These are phyloP conservation scores for Hansfordia pulvinata DNA, from an alignment of 2,329 filamentous ascomycete genomes.

Conservation along the genomic window DNA sequence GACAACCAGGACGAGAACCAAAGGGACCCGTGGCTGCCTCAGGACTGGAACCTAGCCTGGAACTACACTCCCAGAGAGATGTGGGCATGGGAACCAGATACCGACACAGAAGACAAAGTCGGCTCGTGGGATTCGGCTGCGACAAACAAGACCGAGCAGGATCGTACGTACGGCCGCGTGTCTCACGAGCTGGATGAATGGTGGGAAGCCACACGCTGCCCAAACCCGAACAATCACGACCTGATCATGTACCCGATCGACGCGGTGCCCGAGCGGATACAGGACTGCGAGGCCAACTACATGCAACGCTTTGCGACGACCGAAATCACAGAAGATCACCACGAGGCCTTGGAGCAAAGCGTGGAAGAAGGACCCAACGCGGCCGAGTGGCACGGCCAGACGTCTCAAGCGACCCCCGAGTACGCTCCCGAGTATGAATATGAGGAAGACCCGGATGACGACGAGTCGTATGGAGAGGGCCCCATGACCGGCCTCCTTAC, in stretches of 20 bases:
- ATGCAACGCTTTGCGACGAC: conserved; percentile 37
- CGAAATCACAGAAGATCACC: conserved; percentile 19
- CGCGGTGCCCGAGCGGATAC: conserved; percentile 40
- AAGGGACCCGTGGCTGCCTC: conserved; percentile 31
- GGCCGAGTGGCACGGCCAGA: conserved; percentile 22
- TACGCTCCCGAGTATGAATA: conserved; percentile 33
- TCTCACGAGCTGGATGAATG: conserved; percentile 52
- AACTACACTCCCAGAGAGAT: conserved; percentile 33
- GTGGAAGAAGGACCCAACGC: conserved; percentile 16
- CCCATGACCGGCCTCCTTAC: conserved; percentile 75
- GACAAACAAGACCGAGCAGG: conserved; percentile 43
- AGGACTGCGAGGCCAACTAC: conserved; percentile 45
- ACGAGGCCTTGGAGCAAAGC: conserved; percentile 22
- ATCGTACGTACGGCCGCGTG: conserved; percentile 43
- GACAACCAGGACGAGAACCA: conserved; percentile 32
- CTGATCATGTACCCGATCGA: conserved; percentile 47
- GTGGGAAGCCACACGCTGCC: conserved; percentile 48
- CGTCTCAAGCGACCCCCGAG: conserved; percentile 23
- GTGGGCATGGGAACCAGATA: conserved; percentile 9
- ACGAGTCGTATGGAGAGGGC: conserved; percentile 68
- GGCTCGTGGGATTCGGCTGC: conserved; percentile 37
- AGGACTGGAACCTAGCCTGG: conserved; percentile 37
- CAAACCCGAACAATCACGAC: conserved; percentile 45
- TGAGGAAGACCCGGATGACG: conserved; percentile 41
- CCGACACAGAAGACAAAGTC: conserved; percentile 24